Conservation (phyloP, 441 rosid genomes). For the Croton setiger region DNA sequence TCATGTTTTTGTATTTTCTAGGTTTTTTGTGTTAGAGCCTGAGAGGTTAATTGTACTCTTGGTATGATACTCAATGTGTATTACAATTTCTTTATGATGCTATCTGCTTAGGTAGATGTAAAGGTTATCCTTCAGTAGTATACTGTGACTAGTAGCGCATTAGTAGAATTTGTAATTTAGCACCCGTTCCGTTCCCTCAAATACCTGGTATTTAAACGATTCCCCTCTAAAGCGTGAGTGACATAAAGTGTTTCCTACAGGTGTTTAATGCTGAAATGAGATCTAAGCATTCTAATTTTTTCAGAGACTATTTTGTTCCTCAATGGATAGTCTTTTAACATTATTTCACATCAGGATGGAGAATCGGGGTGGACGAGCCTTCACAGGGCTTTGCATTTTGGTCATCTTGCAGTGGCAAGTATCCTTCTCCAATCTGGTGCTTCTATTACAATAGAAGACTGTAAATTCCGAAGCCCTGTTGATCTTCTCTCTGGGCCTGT, state of each 20-base stretch:
- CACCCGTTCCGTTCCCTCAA: background rate
- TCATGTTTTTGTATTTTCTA: background rate
- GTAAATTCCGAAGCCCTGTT: conserved; percentile 67
- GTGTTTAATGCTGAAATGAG: conserved; percentile 2
- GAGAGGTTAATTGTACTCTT: background rate
- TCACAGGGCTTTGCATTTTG: conserved; percentile 96
- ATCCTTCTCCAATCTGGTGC: conserved; percentile 79
- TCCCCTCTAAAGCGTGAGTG: background rate
- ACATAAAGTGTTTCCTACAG: background rate
- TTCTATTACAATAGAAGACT: conserved; percentile 69
- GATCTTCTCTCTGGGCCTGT: conserved; percentile 97
- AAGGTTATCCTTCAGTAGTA: background rate
- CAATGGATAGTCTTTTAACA: conserved; percentile 11
- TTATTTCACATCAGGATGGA: conserved; percentile 70
- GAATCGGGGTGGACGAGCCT: conserved; percentile 99
- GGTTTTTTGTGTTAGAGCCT: background rate
- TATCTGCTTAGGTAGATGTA: background rate
- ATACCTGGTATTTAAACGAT: background rate
- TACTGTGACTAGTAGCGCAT: background rate
- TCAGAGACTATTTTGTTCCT: conserved; percentile 11
- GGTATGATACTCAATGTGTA: background rate
- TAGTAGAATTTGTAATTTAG: background rate
- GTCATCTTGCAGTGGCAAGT: conserved; percentile 97
- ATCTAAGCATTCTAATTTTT: background rate
- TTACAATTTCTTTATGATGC: background rate